Evolutionary conservation across 306 rosid species (phyloP).

Genomic region (Begonia peltatifolia): DNA sequence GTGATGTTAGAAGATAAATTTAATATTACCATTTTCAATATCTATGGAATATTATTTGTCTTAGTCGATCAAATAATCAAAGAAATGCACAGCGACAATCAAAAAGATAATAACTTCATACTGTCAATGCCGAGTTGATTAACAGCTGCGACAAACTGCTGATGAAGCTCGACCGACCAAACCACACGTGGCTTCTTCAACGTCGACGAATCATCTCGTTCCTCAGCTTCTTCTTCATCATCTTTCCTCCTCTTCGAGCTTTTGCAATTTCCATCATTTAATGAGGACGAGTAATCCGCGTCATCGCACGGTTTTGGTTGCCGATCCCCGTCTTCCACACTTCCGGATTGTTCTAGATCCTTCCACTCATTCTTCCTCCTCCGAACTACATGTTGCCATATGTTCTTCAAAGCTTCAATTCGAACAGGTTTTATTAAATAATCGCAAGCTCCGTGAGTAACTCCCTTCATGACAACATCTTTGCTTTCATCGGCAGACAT

Average conservation of each 20-base stretch:
- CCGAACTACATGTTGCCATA: constrained; percentile 97
- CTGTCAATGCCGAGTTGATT: constrained; percentile 94
- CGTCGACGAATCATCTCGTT: constrained; percentile 78
- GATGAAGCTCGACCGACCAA: constrained; percentile 99
- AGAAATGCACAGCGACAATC: no score
- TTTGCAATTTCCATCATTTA: constrained; percentile 82
- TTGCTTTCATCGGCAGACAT: constrained; percentile 96
- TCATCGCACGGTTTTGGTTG: constrained; percentile 59
- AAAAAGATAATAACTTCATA: constrained; percentile 22
- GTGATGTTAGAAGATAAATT: neutral
- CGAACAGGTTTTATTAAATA: constrained; percentile 93
- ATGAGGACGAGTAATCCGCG: constrained; percentile 87
- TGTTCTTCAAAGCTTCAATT: constrained; percentile 82
- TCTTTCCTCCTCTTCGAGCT: constrained; percentile 74
- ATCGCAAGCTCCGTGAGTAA: constrained; percentile 96
- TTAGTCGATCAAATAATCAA: no score
- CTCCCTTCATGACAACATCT: constrained; percentile 93
- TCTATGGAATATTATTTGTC: no score
- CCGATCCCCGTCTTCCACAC: constrained; percentile 92
- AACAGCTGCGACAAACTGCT: constrained; percentile 93
- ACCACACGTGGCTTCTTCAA: constrained; percentile 91
- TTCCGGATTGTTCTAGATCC: constrained; percentile 86
- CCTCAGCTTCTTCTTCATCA: constrained; percentile 77
- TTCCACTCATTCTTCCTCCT: constrained; percentile 80
- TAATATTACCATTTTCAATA: no score